A percentile compares a stretch with the other conserved stretches of the same genome.
phyloP scores from a whole-genome alignment of 345 rosid genomes.

The Sapria himalayana region DNA sequence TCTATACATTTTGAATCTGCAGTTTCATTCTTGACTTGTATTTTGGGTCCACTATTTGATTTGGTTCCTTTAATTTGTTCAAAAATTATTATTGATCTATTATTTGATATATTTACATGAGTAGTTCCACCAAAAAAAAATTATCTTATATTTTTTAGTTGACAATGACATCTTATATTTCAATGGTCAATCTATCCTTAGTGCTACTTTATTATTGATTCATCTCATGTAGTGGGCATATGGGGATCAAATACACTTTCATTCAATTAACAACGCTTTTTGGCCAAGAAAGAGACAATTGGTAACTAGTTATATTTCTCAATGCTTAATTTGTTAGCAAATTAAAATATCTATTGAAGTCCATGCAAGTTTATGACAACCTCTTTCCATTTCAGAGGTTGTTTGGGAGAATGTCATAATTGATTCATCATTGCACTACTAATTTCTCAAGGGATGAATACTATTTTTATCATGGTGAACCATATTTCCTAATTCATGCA shows the following conservation, averaged over 20 bases:
- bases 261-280: not conserved
- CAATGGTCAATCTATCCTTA: too few relatives aligned
- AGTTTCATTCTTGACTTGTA: not conserved
- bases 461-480: conserved; percentile 1
- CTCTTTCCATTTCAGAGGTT: not conserved
- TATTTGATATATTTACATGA: not conserved
- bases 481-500: not conserved
- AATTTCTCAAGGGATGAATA: not conserved
- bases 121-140: not conserved
- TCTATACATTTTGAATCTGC: not conserved
- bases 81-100: not conserved
- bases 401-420: too few relatives aligned
- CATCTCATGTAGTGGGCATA: not conserved
- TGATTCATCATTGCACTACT: not conserved
- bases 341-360: not conserved
- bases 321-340: not conserved
- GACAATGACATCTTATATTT: not conserved
- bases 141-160: not conserved
- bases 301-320: too few relatives aligned
- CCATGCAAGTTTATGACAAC: not conserved
- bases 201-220: not conserved
- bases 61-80: not conserved
- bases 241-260: not conserved
- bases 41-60: not conserved
- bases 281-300: too few relatives aligned